Evolutionary conservation across 129 eudicot genomes (phyloP).

Genomic region (Deinandra increscens): DNA sequence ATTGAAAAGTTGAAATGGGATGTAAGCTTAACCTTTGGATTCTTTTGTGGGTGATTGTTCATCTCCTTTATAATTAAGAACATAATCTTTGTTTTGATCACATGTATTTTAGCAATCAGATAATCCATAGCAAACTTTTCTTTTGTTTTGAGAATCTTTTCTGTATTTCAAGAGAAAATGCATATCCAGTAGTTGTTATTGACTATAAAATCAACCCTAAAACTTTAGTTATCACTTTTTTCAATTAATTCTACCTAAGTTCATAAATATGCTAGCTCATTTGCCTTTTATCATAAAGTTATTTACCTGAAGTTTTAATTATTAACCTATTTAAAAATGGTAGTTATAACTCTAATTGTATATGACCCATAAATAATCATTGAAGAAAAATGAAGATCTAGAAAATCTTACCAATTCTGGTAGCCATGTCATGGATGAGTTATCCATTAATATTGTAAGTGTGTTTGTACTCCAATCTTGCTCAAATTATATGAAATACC

Average conservation of each 20-base stretch:
- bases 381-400: slow-evolving; percentile 10
- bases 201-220: neutral
- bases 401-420: slow-evolving; percentile 22
- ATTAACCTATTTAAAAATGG: neutral
- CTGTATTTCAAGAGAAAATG: neutral
- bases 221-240: neutral
- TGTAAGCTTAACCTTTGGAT: too few species aligned
- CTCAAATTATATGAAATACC: neutral
- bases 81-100: slow-evolving; percentile 9
- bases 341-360: neutral
- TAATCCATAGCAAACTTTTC: neutral
- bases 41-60: too few species aligned
- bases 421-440: slow-evolving; percentile 24
- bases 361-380: neutral
- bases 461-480: neutral
- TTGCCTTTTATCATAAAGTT: neutral
- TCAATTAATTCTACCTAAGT: neutral
- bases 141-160: slow-evolving; percentile 14
- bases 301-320: neutral
- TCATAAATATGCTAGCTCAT: neutral
- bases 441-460: slow-evolving; percentile 19
- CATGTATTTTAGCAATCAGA: slow-evolving; percentile 3
- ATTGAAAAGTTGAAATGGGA: too few species aligned
- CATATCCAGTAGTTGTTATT: neutral
- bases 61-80: neutral